Evolutionary conservation across 768 basidiomycete genomes (phyloP), one percentile per base, ranked within the genome.

Genomic region (Trametes punicea): DNA sequence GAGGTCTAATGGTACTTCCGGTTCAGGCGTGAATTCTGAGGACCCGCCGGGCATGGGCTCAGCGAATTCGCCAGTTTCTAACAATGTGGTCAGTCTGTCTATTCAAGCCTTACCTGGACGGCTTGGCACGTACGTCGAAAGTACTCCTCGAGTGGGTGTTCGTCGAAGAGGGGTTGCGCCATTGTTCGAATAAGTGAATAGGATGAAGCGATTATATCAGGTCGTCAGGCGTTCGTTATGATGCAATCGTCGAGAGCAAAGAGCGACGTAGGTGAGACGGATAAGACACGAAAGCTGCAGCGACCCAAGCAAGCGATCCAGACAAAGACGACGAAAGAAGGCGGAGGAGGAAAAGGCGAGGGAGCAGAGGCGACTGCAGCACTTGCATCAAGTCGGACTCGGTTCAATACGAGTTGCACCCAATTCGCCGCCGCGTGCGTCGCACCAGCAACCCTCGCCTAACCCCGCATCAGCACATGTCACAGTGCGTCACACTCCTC

Each of bases 101-200:
- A 15, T 26, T 44, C 41, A 45, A 7, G 20, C 26, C 6, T 46
- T 2, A 6, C 11, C 2, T 18, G 15, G 27, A 9, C 0, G 31
- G 4, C 13, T 30, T 10, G 44, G 49, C 18, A 69, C 75, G 46
- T 38, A 86, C 88, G 82, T 77, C 80, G 74, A 51, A 90, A 73
- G 70, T 90, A 90, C 62, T 82, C 78, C 64, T 85, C 81, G 39
- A 90, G 77, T 39, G 88, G 88, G 63, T 89, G 87, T 59, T 88
- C 82, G 62, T 88, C 84, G 71, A 88, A 88, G 58, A 89, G 69
- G 55, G 88, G 77, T 75, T 90, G 85, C 31, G 88, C 88, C 88
- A 90, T 90, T 56, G 47, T 46, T 50, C 51, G 46, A 23, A 52
- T 54, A 34, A 44, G 55, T 48, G 36, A 53, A 36, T 53, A 48